Conservation (phyloP, 208 protist species). For the Trypanosoma theileri region DNA sequence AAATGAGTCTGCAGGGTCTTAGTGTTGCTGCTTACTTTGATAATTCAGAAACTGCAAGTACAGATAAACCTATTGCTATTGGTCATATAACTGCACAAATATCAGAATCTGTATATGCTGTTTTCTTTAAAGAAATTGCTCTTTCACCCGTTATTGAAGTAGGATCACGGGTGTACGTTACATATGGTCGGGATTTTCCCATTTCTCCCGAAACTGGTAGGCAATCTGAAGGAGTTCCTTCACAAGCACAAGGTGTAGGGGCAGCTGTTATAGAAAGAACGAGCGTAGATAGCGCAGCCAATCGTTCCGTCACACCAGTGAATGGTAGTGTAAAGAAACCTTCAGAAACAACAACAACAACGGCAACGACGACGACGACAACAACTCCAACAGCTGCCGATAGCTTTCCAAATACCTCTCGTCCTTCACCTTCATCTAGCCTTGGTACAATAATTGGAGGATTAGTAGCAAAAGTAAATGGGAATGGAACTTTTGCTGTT, state of each 20-base stretch:
- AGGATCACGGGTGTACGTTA: constrained; percentile 73
- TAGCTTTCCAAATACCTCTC: neutral
- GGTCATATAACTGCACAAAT: constrained; percentile 80
- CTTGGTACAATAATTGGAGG: constrained; percentile 50
- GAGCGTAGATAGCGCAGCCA: too few relatives aligned
- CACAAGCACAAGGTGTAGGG: neutral
- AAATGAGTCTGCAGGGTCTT: constrained; percentile 56
- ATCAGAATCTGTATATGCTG: constrained; percentile 68
- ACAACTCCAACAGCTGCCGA: neutral
- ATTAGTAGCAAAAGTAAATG: constrained; percentile 76
- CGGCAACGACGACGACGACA: too few relatives aligned
- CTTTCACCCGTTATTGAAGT: constrained; percentile 77
- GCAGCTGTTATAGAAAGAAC: neutral
- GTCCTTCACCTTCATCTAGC: constrained; percentile 5
- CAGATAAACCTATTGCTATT: constrained; percentile 72
- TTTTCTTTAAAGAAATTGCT: constrained; percentile 52
- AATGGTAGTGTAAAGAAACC: too few relatives aligned
- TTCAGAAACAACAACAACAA: too few relatives aligned
- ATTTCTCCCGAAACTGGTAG: neutral
- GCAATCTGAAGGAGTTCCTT: neutral
- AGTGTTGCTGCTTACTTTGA: constrained; percentile 48
- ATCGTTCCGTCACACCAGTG: too few relatives aligned
- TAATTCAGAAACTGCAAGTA: constrained; percentile 48
- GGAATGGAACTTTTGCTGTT: constrained; percentile 72
- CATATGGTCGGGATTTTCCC: constrained; percentile 38